These are phyloP conservation scores for Xerocomellus dryophilus DNA, from an alignment of 768 basidiomycete species.

Conservation along the genomic window DNA sequence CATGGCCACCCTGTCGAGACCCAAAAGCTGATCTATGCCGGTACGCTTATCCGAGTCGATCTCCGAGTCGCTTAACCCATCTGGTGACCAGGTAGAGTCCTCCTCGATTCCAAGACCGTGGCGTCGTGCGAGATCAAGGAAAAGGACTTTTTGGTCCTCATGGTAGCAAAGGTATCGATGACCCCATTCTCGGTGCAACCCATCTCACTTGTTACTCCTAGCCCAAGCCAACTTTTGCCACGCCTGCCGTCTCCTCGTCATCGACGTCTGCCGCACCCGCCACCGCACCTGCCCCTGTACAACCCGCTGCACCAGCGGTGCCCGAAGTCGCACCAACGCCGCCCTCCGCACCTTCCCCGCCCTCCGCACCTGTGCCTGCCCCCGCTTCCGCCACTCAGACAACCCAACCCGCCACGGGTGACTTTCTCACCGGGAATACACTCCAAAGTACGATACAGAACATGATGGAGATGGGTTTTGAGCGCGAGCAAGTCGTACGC, in stretches of 20 bases:
- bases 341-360: constrained; percentile 34
- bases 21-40: constrained; percentile 96
- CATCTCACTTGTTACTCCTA: constrained; percentile 23
- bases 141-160: constrained; percentile 98
- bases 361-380: constrained; percentile 31
- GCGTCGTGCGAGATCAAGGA: constrained; percentile 91
- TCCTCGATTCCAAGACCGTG: constrained; percentile 83
- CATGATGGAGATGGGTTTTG: constrained; percentile 95
- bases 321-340: constrained; percentile 33
- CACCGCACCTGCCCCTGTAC: constrained; percentile 18
- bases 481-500: constrained; percentile 75
- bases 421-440: constrained; percentile 73
- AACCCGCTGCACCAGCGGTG: constrained; percentile 27
- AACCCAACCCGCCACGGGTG: constrained; percentile 40
- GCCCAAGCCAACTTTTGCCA: constrained; percentile 51
- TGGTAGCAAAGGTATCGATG: constrained; percentile 85
- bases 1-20: constrained; percentile 71
- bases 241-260: constrained; percentile 20
- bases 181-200: neutral
- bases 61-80: constrained; percentile 1
- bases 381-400: constrained; percentile 29
- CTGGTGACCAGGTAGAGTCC: constrained; percentile 72
- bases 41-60: constrained; percentile 40
- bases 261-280: constrained; percentile 20
- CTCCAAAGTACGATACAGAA: constrained; percentile 75